Evolutionary conservation across 2,329 filamentous ascomycete species (phyloP).

Genomic region (Domatiomyces catenatus): DNA sequence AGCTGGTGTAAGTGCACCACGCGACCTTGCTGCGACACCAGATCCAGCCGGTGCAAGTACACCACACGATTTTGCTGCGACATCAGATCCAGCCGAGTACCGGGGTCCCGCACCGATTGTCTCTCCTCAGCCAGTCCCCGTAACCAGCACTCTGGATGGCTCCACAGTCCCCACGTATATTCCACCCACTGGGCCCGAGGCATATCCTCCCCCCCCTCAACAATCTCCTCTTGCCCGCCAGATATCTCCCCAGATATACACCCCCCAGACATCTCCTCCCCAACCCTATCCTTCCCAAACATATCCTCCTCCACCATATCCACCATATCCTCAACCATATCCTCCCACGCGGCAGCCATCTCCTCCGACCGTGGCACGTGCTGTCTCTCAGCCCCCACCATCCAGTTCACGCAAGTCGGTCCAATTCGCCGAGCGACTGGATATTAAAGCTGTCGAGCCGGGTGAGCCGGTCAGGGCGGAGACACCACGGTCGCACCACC

Average conservation of each 20-base stretch:
- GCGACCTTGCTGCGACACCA: background rate
- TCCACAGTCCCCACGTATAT: slow-evolving; percentile 1
- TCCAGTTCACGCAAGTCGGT: slow-evolving; percentile 11
- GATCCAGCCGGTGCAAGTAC: background rate
- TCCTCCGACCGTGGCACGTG: background rate
- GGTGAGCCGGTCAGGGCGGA: slow-evolving; percentile 10
- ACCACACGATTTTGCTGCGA: slow-evolving; percentile 3
- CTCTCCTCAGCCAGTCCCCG: slow-evolving; percentile 7
- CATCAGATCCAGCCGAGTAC: slow-evolving; percentile 4
- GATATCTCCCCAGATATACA: background rate
- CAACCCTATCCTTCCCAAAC: slow-evolving; percentile 1
- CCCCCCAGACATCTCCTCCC: slow-evolving; percentile 3
- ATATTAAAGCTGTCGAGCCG: slow-evolving; percentile 7
- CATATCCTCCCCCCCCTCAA: slow-evolving; percentile 2
- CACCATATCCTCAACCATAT: background rate
- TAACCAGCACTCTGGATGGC: background rate
- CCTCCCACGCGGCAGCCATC: slow-evolving; percentile 3
- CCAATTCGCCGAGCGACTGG: slow-evolving; percentile 13
- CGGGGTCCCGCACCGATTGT: slow-evolving; percentile 1
- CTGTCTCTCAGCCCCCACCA: slow-evolving; percentile 7
- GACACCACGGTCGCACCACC: slow-evolving; percentile 4
- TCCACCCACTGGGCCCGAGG: slow-evolving; percentile 3
- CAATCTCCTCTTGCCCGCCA: no score
- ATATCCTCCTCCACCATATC: background rate
- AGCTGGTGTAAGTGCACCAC: background rate